phyloP scores from a whole-genome alignment of 2,329 filamentous ascomycete genomes.

The Colletotrichum costaricense region DNA sequence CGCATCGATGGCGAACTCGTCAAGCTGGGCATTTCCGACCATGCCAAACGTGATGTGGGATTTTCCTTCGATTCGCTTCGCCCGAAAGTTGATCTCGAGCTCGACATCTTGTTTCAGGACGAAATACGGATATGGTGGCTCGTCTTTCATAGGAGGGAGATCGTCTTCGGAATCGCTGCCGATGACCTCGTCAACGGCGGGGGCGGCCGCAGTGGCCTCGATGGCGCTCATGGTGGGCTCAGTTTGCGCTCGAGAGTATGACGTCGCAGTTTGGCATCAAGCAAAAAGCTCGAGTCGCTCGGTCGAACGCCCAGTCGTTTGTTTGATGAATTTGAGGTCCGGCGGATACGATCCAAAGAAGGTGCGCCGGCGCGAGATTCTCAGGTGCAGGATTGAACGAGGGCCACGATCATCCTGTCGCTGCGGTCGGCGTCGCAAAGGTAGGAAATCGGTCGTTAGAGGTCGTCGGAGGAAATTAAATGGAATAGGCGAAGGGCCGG shows the following conservation, averaged over 20 bases:
- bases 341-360: conserved; percentile 16
- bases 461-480: not conserved
- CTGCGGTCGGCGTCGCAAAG: conserved; percentile 19
- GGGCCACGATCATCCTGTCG: conserved; percentile 32
- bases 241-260: conserved; percentile 20
- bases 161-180: conserved; percentile 43
- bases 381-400: conserved; percentile 27
- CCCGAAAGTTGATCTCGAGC: conserved; percentile 87
- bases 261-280: conserved; percentile 21
- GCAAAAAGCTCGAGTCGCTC: conserved; percentile 1
- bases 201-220: conserved; percentile 21
- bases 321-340: conserved; percentile 1
- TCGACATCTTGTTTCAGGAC: conserved; percentile 89
- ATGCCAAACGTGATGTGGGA: conserved; percentile 84
- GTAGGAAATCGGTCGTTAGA: conserved; percentile 6
- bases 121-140: conserved; percentile 54
- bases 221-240: conserved; percentile 31
- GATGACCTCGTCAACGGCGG: conserved; percentile 28
- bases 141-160: conserved; percentile 48
- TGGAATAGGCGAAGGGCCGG: not conserved
- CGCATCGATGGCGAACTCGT: conserved; percentile 69
- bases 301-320: not conserved
- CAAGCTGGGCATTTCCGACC: conserved; percentile 64
- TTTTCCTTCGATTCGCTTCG: conserved; percentile 78
- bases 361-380: conserved; percentile 33